These are phyloP conservation scores for Microdochium bolleyi DNA, from an alignment of 2,329 filamentous ascomycete genomes.

Conservation along the genomic window DNA sequence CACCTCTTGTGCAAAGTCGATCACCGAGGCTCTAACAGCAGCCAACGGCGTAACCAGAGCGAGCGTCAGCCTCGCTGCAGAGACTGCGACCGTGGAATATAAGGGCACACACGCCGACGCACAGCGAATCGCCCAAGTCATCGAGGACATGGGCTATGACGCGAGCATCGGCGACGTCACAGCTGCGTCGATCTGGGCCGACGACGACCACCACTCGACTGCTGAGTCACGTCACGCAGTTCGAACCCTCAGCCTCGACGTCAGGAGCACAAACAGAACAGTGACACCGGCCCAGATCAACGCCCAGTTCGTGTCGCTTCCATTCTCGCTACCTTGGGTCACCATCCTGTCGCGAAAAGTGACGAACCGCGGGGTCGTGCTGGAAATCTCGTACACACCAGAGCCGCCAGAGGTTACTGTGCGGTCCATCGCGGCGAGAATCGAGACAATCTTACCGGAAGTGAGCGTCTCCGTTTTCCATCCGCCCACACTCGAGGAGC, in stretches of 20 bases:
- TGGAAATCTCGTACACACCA: conserved; percentile 66
- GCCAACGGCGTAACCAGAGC: conserved; percentile 44
- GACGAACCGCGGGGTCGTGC: conserved; percentile 54
- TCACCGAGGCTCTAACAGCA: conserved; percentile 52
- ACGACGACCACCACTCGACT: conserved; percentile 35
- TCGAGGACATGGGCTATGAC: conserved; percentile 60
- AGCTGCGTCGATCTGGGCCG: conserved; percentile 14
- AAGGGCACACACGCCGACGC: conserved; percentile 32
- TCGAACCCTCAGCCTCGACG: neutral
- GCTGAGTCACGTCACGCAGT: conserved; percentile 31
- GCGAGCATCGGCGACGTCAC: conserved; percentile 46
- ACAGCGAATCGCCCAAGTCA: conserved; percentile 40
- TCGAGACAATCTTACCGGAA: conserved; percentile 56
- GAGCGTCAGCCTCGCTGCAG: conserved; percentile 56
- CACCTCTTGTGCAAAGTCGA: conserved; percentile 56
- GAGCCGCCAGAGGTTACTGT: conserved; percentile 63
- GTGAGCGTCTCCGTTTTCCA: conserved; percentile 68
- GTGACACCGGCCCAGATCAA: neutral
- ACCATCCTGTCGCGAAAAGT: neutral
- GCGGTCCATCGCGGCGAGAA: conserved; percentile 61
- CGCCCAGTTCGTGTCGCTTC: neutral
- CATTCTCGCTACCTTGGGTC: neutral
- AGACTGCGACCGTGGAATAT: conserved; percentile 57
- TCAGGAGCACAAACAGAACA: neutral
- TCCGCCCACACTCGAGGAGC: conserved; percentile 75